phyloP scores from a whole-genome alignment of 192 early-diverging fungal species.

The Linnemannia hyalina region DNA sequence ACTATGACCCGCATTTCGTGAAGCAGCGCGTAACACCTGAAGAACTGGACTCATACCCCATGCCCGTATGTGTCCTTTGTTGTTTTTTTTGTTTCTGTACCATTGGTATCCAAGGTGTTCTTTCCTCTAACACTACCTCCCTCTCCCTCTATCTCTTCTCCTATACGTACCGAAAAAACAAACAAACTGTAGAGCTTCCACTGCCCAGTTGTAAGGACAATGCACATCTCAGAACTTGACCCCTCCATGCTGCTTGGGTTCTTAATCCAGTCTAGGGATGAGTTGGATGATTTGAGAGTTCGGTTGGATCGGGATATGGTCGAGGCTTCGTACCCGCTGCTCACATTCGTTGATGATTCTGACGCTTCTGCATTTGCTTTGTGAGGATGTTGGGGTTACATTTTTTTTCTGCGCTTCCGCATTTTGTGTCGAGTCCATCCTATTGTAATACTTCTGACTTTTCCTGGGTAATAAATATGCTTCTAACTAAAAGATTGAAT shows the following conservation, averaged over 20 bases:
- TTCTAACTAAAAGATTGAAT: neutral
- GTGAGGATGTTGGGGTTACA: neutral
- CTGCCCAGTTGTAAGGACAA: conserved; percentile 43
- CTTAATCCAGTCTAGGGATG: conserved; percentile 37
- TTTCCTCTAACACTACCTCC: neutral
- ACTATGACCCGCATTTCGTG: conserved; percentile 58
- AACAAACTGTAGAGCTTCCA: conserved; percentile 40
- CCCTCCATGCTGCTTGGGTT: conserved; percentile 58
- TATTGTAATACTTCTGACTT: no score
- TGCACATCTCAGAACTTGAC: conserved; percentile 55
- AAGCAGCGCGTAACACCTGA: conserved; percentile 31
- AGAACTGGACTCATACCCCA: conserved; percentile 20
- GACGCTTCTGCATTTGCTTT: neutral
- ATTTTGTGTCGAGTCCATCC: neutral
- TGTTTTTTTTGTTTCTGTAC: neutral
- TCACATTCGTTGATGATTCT: conserved; percentile 21
- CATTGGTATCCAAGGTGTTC: neutral
- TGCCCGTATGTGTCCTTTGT: conserved; percentile 16
- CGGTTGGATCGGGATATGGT: conserved; percentile 15
- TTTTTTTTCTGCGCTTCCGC: neutral
- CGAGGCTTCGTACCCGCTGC: conserved; percentile 12
- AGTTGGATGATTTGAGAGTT: conserved; percentile 31
- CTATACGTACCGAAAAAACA: neutral
- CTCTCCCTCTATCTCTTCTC: neutral
- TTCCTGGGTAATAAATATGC: no score